Evolutionary conservation across 345 rosid genomes (phyloP).

Genomic region (Aquilaria yunnanensis): DNA sequence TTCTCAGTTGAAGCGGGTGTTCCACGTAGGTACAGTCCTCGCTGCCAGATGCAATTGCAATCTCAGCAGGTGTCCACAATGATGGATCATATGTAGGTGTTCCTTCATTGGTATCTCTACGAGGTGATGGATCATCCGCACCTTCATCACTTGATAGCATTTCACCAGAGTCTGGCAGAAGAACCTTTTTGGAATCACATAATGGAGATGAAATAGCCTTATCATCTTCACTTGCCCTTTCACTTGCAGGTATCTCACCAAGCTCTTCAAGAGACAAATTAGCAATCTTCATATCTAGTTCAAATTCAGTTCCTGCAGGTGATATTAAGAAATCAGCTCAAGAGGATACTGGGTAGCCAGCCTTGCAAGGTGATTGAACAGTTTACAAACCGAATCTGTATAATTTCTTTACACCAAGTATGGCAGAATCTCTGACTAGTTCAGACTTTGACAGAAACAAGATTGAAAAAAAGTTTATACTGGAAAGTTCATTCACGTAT

Average conservation of each 20-base stretch:
- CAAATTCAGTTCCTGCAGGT: conserved; percentile 23
- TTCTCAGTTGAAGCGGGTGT: conserved; percentile 65
- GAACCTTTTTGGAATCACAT: conserved; percentile 26
- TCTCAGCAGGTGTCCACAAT: conserved; percentile 73
- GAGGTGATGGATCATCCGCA: conserved; percentile 27
- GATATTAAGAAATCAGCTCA: conserved; percentile 18
- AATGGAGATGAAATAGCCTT: conserved; percentile 43
- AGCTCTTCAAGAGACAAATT: conserved; percentile 28
- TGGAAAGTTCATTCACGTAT: not conserved
- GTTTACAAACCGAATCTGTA: too few species aligned
- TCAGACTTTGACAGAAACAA: too few species aligned
- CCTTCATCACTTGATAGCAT: conserved; percentile 14
- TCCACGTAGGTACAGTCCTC: conserved; percentile 46
- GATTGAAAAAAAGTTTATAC: too few species aligned
- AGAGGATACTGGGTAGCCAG: conserved; percentile 13
- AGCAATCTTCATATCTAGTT: conserved; percentile 32
- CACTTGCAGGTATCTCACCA: conserved; percentile 29
- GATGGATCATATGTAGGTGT: conserved; percentile 52
- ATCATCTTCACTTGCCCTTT: conserved; percentile 37
- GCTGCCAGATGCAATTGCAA: conserved; percentile 79
- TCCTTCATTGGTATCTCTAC: conserved; percentile 24
- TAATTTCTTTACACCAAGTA: too few species aligned
- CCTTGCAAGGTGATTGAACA: conserved; percentile 15
- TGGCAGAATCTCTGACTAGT: too few species aligned
- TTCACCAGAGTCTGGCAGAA: conserved; percentile 10